Percentiles rank a stretch among this genome's conserved stretches.
phyloP scores from a whole-genome alignment of 495 filamentous ascomycete genomes.

The Evansstolkia leycettana region DNA sequence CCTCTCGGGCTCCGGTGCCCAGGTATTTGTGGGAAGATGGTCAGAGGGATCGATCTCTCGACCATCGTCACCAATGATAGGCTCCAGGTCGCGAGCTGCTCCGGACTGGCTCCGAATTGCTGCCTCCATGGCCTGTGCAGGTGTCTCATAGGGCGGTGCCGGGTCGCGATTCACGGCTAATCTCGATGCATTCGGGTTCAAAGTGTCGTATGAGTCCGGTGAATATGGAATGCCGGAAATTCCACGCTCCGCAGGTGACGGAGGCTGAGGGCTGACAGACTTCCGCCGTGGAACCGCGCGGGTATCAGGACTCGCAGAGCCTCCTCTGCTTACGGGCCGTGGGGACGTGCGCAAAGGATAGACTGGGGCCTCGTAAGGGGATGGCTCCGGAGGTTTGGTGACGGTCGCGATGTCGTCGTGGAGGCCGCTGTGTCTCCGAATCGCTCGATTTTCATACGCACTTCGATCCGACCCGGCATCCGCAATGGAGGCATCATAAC shows the following conservation, averaged over 20 bases:
- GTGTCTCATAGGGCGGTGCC: slow-evolving; percentile 29
- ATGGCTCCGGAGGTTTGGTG: slow-evolving; percentile 10
- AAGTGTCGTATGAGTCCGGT: slow-evolving; percentile 59
- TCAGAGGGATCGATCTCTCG: slow-evolving; percentile 86
- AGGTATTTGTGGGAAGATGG: slow-evolving; percentile 79
- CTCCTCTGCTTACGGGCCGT: slow-evolving; percentile 11
- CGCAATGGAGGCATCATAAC: slow-evolving; percentile 47
- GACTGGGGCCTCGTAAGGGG: slow-evolving; percentile 13
- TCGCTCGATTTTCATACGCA: slow-evolving; percentile 11
- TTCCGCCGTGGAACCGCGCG: slow-evolving; percentile 52
- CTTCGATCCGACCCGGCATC: slow-evolving; percentile 42
- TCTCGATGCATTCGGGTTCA: slow-evolving; percentile 31
- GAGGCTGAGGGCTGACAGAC: slow-evolving; percentile 64
- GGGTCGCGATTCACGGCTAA: slow-evolving; percentile 17
- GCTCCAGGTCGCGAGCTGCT: slow-evolving; percentile 24
- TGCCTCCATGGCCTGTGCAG: slow-evolving; percentile 27
- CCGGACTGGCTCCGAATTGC: slow-evolving; percentile 23
- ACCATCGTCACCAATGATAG: slow-evolving; percentile 73
- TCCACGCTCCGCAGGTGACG: slow-evolving; percentile 35
- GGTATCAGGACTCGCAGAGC: slow-evolving; percentile 49
- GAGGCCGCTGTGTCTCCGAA: slow-evolving; percentile 16
- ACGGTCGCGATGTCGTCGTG: slow-evolving; percentile 22
- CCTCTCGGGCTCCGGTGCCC: slow-evolving; percentile 86
- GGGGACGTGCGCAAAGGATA: slow-evolving; percentile 29
- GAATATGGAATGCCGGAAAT: slow-evolving; percentile 67